Evolutionary conservation across 1,139 yeast species (phyloP).

Genomic region (Trichomonascaceae sp.): DNA sequence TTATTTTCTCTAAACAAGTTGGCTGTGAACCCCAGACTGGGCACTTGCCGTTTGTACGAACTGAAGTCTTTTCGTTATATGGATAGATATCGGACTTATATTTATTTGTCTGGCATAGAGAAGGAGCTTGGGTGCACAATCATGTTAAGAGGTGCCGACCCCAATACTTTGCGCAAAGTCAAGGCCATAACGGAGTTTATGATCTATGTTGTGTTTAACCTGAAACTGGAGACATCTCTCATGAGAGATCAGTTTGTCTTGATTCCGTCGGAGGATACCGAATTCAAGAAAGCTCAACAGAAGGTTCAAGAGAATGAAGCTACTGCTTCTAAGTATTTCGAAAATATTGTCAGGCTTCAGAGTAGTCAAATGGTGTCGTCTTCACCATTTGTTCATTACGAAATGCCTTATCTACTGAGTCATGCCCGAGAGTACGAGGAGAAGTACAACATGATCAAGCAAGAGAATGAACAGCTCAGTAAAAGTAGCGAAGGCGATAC

Average conservation of each 20-base stretch:
- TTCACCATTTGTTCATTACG: constrained; percentile 70
- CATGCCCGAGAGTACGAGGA: constrained; percentile 53
- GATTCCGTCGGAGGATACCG: constrained; percentile 30
- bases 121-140: constrained; percentile 75
- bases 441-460: constrained; percentile 18
- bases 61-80: constrained; percentile 56
- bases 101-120: constrained; percentile 73
- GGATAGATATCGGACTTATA: constrained; percentile 58
- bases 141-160: constrained; percentile 66
- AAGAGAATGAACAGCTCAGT: constrained; percentile 16
- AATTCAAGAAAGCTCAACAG: constrained; percentile 11
- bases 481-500: constrained; percentile 12
- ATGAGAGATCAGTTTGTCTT: constrained; percentile 67
- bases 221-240: constrained; percentile 74
- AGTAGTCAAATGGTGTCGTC: constrained; percentile 51
- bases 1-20: constrained; percentile 60
- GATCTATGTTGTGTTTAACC: constrained; percentile 68
- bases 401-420: constrained; percentile 55
- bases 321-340: constrained; percentile 31
- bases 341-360: constrained; percentile 48
- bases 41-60: constrained; percentile 66
- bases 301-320: constrained; percentile 4
- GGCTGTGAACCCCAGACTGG: constrained; percentile 56
- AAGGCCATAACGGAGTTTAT: constrained; percentile 78
- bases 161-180: constrained; percentile 51